Conservation (phyloP, 1,284 basidiomycete species). For the Irpex rosettiformis region DNA sequence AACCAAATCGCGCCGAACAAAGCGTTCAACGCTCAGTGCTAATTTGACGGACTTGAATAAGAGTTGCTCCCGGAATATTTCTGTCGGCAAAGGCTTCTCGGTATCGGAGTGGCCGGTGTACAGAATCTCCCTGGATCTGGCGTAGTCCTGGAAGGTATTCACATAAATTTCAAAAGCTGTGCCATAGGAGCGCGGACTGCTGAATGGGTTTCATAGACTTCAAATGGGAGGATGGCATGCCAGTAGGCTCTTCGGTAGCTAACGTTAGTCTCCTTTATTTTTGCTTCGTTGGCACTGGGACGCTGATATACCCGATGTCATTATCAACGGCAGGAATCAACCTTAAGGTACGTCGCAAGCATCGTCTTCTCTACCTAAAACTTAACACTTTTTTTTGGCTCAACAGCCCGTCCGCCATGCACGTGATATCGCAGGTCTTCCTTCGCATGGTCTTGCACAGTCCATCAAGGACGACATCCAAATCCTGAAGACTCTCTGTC, state of each 20-base stretch:
- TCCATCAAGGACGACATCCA: conserved; percentile 16
- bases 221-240: conserved; percentile 13
- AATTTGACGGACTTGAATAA: conserved; percentile 26
- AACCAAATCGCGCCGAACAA: conserved; percentile 27
- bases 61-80: neutral
- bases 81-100: neutral
- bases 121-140: neutral
- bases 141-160: conserved; percentile 13
- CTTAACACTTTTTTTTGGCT: conserved; percentile 31
- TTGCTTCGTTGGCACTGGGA: conserved; percentile 18
- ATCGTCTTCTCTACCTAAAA: neutral
- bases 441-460: conserved; percentile 27
- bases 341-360: conserved; percentile 10
- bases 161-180: no score
- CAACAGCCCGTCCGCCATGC: conserved; percentile 27
- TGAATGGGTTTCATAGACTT: neutral
- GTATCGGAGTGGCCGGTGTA: neutral
- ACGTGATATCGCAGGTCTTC: no score
- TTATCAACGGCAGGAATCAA: conserved; percentile 5
- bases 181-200: neutral
- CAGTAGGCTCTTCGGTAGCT: conserved; percentile 5
- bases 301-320: conserved; percentile 1
- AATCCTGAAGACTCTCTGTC: conserved; percentile 25
- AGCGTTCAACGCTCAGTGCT: conserved; percentile 24
- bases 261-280: conserved; percentile 22